A percentile compares a stretch with the other conserved stretches of the same genome.
Conservation (phyloP, 352 stramenopile genomes). For the Globisporangium irregulare region DNA sequence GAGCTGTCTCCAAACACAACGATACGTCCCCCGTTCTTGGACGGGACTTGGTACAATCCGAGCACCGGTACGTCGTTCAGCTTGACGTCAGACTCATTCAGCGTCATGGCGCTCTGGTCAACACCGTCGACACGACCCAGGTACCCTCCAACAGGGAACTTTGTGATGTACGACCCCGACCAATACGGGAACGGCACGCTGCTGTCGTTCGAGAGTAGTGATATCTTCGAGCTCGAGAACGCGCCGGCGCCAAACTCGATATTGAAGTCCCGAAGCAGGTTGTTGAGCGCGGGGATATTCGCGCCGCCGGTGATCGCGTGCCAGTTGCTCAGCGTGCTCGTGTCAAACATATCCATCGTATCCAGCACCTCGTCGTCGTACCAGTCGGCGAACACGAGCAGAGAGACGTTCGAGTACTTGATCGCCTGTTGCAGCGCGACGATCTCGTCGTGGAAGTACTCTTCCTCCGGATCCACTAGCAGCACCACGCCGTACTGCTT, state of each 20-base stretch:
- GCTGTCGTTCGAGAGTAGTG: constrained; percentile 32
- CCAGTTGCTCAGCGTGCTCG: constrained; percentile 81
- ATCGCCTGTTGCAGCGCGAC: constrained; percentile 47
- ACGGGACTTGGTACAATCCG: constrained; percentile 66
- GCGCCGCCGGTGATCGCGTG: constrained; percentile 68
- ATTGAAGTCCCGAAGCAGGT: constrained; percentile 57
- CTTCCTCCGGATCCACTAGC: constrained; percentile 81
- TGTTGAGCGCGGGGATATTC: constrained; percentile 76
- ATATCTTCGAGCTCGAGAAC: constrained; percentile 46
- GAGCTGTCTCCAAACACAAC: constrained; percentile 74
- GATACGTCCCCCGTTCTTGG: constrained; percentile 57
- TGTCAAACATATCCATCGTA: constrained; percentile 75
- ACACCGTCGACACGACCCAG: constrained; percentile 52
- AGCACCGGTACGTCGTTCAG: constrained; percentile 46
- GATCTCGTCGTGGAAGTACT: constrained; percentile 71
- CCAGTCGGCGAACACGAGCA: constrained; percentile 82
- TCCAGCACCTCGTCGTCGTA: constrained; percentile 61
- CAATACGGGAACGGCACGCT: constrained; percentile 50
- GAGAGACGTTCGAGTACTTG: constrained; percentile 64
- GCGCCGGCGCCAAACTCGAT: constrained; percentile 63
- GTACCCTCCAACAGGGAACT: constrained; percentile 65
- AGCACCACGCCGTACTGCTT: constrained; percentile 72
- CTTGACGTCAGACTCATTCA: constrained; percentile 45
- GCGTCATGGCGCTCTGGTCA: constrained; percentile 44
- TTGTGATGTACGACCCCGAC: constrained; percentile 61